Evolutionary conservation across 1,284 basidiomycete species (phyloP).

Genomic region (Ustilago trichophora): DNA sequence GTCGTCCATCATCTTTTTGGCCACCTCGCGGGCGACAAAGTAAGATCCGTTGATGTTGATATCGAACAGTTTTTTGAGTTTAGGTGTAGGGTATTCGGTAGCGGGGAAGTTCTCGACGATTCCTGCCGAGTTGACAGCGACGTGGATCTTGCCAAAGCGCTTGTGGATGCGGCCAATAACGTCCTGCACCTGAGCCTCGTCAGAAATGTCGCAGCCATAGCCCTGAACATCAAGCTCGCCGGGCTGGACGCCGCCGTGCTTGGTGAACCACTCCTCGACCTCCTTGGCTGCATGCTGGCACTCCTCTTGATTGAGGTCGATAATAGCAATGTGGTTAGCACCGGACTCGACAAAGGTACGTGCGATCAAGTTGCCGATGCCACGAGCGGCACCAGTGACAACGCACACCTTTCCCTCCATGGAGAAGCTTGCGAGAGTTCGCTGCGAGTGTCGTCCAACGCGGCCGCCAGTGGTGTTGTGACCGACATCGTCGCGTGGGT

Average conservation of each 20-base stretch:
- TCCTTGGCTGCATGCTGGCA: constrained; percentile 79
- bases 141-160: constrained; percentile 82
- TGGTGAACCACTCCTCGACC: constrained; percentile 73
- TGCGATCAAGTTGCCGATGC: constrained; percentile 68
- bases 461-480: constrained; percentile 55
- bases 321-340: constrained; percentile 80
- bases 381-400: constrained; percentile 90
- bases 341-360: constrained; percentile 89
- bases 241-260: constrained; percentile 73
- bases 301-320: constrained; percentile 83
- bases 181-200: constrained; percentile 70
- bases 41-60: constrained; percentile 87
- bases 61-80: constrained; percentile 75
- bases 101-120: constrained; percentile 92
- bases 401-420: constrained; percentile 78
- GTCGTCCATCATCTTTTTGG: constrained; percentile 72
- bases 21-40: constrained; percentile 91
- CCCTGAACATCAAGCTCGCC: constrained; percentile 79
- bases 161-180: constrained; percentile 58
- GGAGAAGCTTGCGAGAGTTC: constrained; percentile 57
- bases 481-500: constrained; percentile 50
- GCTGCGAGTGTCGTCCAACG: constrained; percentile 49
- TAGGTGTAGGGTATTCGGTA: constrained; percentile 75
- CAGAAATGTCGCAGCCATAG: constrained; percentile 85
- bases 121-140: constrained; percentile 70